These are phyloP conservation scores for Aeminium ludgeri DNA, from an alignment of 495 filamentous ascomycete species.

Conservation along the genomic window DNA sequence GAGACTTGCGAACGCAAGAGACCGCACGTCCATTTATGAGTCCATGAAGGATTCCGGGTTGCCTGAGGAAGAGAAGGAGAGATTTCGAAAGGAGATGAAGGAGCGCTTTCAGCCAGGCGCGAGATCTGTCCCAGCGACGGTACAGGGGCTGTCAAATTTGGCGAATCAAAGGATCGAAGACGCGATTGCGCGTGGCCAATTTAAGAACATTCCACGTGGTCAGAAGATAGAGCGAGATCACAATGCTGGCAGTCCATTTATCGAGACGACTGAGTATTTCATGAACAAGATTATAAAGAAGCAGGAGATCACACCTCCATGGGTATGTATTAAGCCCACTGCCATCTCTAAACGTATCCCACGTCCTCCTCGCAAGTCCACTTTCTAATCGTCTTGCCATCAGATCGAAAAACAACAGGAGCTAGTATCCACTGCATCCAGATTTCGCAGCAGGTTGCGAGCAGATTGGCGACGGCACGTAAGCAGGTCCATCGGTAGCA, in stretches of 20 bases:
- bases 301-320: slow-evolving; percentile 68
- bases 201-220: slow-evolving; percentile 72
- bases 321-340: slow-evolving; percentile 33
- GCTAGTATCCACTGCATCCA: slow-evolving; percentile 45
- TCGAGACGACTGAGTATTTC: slow-evolving; percentile 94
- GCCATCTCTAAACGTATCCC: too few relatives aligned
- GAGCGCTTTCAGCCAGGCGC: slow-evolving; percentile 63
- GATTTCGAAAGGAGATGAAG: slow-evolving; percentile 51
- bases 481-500: slow-evolving; percentile 58
- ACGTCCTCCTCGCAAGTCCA: too few relatives aligned
- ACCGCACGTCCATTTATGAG: slow-evolving; percentile 57
- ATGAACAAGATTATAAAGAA: slow-evolving; percentile 98
- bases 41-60: slow-evolving; percentile 41
- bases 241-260: slow-evolving; percentile 70
- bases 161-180: slow-evolving; percentile 92
- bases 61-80: slow-evolving; percentile 51
- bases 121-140: slow-evolving; percentile 56
- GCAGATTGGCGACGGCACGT: slow-evolving; percentile 81
- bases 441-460: slow-evolving; percentile 58
- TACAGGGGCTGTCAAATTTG: slow-evolving; percentile 63
- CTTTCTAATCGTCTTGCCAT: too few relatives aligned
- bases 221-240: slow-evolving; percentile 63
- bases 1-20: slow-evolving; percentile 59
- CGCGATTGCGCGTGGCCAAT: slow-evolving; percentile 81
- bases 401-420: slow-evolving; percentile 92